These are phyloP conservation scores for Stachybotrys echinatus DNA, from an alignment of 2,329 filamentous ascomycete species.

Conservation along the genomic window DNA sequence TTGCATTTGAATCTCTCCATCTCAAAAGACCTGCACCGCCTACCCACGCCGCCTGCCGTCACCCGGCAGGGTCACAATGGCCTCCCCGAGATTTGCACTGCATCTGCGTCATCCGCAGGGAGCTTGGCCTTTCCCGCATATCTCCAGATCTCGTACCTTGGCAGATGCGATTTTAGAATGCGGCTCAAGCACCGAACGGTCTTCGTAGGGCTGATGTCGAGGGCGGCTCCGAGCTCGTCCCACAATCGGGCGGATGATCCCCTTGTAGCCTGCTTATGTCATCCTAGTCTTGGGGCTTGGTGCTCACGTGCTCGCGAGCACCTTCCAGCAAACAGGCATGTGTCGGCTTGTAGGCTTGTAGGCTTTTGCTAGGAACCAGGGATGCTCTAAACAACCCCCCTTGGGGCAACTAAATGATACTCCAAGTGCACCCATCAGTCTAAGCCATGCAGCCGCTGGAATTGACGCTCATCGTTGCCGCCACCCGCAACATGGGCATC, in stretches of 20 bases:
- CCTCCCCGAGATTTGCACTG: not conserved
- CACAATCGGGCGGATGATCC: not conserved
- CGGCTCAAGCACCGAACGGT: slow-evolving; percentile 1
- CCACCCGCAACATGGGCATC: slow-evolving; percentile 87
- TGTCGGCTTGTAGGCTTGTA: no score
- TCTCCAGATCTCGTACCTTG: slow-evolving; percentile 1
- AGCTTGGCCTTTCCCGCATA: not conserved
- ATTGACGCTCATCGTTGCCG: slow-evolving; percentile 89
- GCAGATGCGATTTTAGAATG: not conserved
- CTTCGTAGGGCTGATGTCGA: slow-evolving; percentile 2
- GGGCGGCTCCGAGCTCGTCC: not conserved
- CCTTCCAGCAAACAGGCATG: not conserved
- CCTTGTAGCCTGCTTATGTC: no score
- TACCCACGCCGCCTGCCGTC: not conserved
- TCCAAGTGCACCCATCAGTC: no score
- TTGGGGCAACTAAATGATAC: no score
- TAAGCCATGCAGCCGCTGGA: slow-evolving; percentile 41
- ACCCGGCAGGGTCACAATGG: not conserved
- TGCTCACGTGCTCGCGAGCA: not conserved
- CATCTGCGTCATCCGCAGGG: not conserved
- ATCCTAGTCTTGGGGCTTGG: not conserved
- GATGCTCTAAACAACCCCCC: no score
- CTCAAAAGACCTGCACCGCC: no score
- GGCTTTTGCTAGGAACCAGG: no score
- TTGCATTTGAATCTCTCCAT: no score